Evolutionary conservation across 2,329 filamentous ascomycete species (phyloP).

Genomic region (Madurella fahalii): DNA sequence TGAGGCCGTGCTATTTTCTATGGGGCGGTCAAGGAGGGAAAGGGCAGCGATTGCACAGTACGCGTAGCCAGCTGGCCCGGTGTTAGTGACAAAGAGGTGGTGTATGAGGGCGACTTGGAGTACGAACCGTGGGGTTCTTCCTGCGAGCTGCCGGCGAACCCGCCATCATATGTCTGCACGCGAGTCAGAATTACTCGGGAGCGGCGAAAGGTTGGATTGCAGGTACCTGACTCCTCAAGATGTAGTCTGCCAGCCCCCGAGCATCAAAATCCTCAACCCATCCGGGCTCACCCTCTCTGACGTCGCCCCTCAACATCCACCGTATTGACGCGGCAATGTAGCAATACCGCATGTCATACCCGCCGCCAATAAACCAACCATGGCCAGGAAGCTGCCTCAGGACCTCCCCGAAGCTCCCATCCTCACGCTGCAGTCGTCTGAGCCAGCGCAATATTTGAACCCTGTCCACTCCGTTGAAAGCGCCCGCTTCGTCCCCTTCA

Average conservation of each 20-base stretch:
- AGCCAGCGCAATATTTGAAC: conserved; percentile 70
- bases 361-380: conserved; percentile 61
- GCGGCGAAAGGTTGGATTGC: background rate
- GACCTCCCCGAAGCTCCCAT: conserved; percentile 90
- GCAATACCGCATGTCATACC: conserved; percentile 80
- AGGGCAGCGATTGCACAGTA: conserved; percentile 83
- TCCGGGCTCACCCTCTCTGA: conserved; percentile 46
- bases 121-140: conserved; percentile 76
- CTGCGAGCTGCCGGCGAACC: conserved; percentile 71
- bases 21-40: conserved; percentile 65
- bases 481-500: conserved; percentile 35
- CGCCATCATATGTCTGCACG: conserved; percentile 73
- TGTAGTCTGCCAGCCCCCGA: conserved; percentile 63
- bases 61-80: conserved; percentile 71
- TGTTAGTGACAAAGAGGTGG: conserved; percentile 3
- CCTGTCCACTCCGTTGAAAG: conserved; percentile 63
- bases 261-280: conserved; percentile 71
- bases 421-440: conserved; percentile 66
- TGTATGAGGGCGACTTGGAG: background rate
- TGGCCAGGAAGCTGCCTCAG: conserved; percentile 45
- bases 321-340: conserved; percentile 78
- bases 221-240: conserved; percentile 57
- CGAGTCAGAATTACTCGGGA: background rate
- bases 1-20: conserved; percentile 31
- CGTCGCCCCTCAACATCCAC: conserved; percentile 70